Evolutionary conservation across 768 basidiomycete genomes (phyloP).

Genomic region (Leccinum fibrillosum): DNA sequence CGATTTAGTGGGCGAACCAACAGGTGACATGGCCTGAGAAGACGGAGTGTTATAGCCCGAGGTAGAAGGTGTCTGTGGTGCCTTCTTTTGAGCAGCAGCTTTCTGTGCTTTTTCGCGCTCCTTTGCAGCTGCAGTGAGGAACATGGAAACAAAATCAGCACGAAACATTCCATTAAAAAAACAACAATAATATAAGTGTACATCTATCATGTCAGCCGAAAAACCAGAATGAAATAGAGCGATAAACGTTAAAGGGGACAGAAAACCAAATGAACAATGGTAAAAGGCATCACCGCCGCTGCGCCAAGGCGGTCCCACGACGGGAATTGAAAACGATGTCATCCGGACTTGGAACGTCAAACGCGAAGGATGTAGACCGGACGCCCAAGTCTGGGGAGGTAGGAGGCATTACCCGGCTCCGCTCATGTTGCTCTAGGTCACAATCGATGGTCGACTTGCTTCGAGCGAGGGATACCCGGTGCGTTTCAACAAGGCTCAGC

Average conservation of each 20-base stretch:
- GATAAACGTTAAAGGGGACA: constrained; percentile 9
- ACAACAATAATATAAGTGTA: constrained; percentile 29
- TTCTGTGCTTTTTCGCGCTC: constrained; percentile 77
- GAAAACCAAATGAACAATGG: constrained; percentile 2
- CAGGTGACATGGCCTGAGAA: constrained; percentile 44
- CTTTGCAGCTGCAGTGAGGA: constrained; percentile 58
- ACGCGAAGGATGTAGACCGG: constrained; percentile 49
- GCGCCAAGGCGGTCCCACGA: constrained; percentile 62
- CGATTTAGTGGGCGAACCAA: constrained; percentile 39
- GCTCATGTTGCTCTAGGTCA: constrained; percentile 10
- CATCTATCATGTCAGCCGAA: constrained; percentile 24
- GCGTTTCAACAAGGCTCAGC: constrained; percentile 26
- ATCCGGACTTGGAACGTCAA: constrained; percentile 88
- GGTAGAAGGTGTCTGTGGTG: constrained; percentile 28
- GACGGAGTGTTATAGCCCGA: constrained; percentile 39
- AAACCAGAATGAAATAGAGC: constrained; percentile 15
- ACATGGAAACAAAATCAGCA: constrained; percentile 36
- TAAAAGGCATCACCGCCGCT: constrained; percentile 28
- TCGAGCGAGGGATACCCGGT: constrained; percentile 27
- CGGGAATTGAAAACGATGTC: constrained; percentile 82
- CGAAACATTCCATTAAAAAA: constrained; percentile 35
- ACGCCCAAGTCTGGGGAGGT: constrained; percentile 36
- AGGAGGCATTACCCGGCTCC: constrained; percentile 5
- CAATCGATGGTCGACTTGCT: constrained; percentile 27
- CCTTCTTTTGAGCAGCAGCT: constrained; percentile 43